Base-by-base conservation (phyloP, 225 moss, liverwort and hornwort genomes). In the Climacium dendroides region DNA sequence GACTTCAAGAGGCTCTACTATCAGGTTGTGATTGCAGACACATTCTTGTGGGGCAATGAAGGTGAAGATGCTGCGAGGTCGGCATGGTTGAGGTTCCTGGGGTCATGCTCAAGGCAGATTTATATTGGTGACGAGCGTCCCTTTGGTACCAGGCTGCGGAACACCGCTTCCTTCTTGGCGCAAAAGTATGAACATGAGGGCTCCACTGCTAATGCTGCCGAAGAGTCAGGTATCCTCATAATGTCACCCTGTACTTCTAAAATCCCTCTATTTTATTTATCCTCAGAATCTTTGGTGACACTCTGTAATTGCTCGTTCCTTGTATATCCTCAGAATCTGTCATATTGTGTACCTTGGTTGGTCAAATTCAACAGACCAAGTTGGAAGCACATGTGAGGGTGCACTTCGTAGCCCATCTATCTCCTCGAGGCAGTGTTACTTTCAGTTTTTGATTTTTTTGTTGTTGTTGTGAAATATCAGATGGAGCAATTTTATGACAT, bases 51-150 rank as follows among this genome's bases (percentile, higher is more conserved):
- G 94, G 90, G 91, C 66, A 92, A 94, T 78, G 88, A 91, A 61
- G 91, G 79, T 41, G 92, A 94, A 77, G 35, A 66, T 30, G 48
- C 83, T 41, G 91, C 90, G 23, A 74, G 83, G 43, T 61, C 75
- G 48, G 81, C 55, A 61, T 94, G 94, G 94, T 34, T 89, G 54
- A 87, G 57, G 74, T 94, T 94, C 55, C 74, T 94, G 34, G 85
- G 83, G 66, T 79, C 74, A 15, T 90, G 92, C 66, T 94, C 94
- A 34, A 62, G 87, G 67, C 87, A 85, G 61, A 94, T 94, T 53
- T 92, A 88, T 41, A 81, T 91, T 26, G 92, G 92, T 72, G 92
- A 94, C 73, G 92, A 94, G 85, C 91, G 92, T 47, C 89, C 94
- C 57, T 92, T 91, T 84, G 92, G 92, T 23, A 91, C 94, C 87